Percentiles rank a stretch among this genome's conserved stretches.
phyloP scores from a whole-genome alignment of 192 early-diverging fungal species.

The Backusella luteola region DNA sequence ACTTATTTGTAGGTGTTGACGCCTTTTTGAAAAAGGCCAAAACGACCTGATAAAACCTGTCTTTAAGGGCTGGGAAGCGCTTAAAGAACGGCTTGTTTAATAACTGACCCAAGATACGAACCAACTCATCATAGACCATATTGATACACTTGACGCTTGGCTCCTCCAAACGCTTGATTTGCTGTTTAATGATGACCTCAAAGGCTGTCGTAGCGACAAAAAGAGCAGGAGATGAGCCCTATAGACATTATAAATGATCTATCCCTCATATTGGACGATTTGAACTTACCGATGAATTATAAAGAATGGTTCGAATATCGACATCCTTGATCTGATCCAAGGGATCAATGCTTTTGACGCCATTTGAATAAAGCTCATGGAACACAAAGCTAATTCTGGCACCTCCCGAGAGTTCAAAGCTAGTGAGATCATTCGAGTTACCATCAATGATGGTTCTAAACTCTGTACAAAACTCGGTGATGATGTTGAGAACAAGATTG shows the following conservation, averaged over 20 bases:
- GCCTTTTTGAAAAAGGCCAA: slow-evolving; percentile 93
- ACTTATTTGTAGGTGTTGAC: slow-evolving; percentile 88
- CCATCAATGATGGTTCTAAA: slow-evolving; percentile 96
- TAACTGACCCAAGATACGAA: slow-evolving; percentile 90
- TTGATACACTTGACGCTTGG: slow-evolving; percentile 94
- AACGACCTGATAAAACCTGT: slow-evolving; percentile 93
- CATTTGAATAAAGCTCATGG: slow-evolving; percentile 93
- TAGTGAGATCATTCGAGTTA: slow-evolving; percentile 92
- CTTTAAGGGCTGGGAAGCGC: slow-evolving; percentile 93
- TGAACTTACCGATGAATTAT: slow-evolving; percentile 84
- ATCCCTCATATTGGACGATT: neutral
- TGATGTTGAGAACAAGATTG: slow-evolving; percentile 94
- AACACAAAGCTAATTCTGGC: slow-evolving; percentile 99
- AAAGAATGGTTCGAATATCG: slow-evolving; percentile 97
- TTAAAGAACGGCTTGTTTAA: slow-evolving; percentile 89
- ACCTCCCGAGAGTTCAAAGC: slow-evolving; percentile 94
- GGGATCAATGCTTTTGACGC: slow-evolving; percentile 93
- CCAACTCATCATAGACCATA: slow-evolving; percentile 98
- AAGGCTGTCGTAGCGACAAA: slow-evolving; percentile 99
- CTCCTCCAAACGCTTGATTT: slow-evolving; percentile 98
- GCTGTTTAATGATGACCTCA: slow-evolving; percentile 97
- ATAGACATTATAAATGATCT: neutral
- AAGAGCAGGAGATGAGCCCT: slow-evolving; percentile 94
- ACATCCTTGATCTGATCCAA: slow-evolving; percentile 99
- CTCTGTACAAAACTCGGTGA: slow-evolving; percentile 98